These are phyloP conservation scores for Nepenthes mirabilis DNA, from an alignment of 148 eudicot species.

Conservation along the genomic window DNA sequence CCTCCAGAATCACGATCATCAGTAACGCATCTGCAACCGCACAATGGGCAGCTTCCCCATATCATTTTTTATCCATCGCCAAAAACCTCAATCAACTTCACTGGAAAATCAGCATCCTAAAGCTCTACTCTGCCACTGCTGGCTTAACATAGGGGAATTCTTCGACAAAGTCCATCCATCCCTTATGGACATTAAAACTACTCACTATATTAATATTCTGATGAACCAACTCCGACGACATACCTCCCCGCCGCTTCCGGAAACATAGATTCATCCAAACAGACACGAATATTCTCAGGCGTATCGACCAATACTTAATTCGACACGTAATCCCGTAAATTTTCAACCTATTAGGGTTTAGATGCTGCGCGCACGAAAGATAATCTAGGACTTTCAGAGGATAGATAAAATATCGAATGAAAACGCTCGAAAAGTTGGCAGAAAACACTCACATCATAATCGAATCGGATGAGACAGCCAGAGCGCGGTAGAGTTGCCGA, in stretches of 20 bases:
- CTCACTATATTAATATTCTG: conserved; percentile 26
- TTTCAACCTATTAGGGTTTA: conserved; percentile 34
- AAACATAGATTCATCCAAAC: conserved; percentile 87
- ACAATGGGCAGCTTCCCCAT: conserved; percentile 16
- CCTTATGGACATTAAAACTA: conserved; percentile 14
- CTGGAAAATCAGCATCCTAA: conserved; percentile 80
- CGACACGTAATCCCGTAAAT: conserved; percentile 72
- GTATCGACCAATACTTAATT: conserved; percentile 95
- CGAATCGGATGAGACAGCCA: conserved; percentile 88
- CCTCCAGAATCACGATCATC: conserved; percentile 68
- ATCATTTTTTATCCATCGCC: conserved; percentile 32
- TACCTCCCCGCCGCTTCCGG: conserved; percentile 66
- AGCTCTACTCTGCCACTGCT: conserved; percentile 96
- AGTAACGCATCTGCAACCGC: conserved; percentile 70
- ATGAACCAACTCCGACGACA: conserved; percentile 56
- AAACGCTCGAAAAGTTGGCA: conserved; percentile 34
- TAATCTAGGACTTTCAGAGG: conserved; percentile 15
- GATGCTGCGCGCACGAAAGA: conserved; percentile 13
- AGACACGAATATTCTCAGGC: conserved; percentile 92
- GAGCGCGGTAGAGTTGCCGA: conserved; percentile 76
- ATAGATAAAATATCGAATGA: conserved; percentile 25
- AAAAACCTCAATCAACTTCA: conserved; percentile 68
- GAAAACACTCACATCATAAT: conserved; percentile 68
- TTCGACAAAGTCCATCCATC: conserved; percentile 36
- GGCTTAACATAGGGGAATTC: conserved; percentile 72